Percentiles rank a stretch among this genome's conserved stretches.
These are phyloP conservation scores for Glaciozyma martinii DNA, from an alignment of 768 basidiomycete genomes.

Conservation along the genomic window DNA sequence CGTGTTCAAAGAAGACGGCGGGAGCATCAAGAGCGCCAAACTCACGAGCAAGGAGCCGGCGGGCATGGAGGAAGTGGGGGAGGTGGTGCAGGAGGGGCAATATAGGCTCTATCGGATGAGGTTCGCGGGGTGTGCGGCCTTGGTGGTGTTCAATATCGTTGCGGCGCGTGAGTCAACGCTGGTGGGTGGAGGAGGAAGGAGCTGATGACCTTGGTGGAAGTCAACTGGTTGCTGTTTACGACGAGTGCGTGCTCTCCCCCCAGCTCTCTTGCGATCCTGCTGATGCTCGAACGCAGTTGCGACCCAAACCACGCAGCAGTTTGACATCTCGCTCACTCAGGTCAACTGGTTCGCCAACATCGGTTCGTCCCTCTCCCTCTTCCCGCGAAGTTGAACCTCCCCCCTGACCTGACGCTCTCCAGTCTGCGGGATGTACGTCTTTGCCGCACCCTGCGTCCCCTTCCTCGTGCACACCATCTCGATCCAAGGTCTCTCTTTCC, in stretches of 20 bases:
- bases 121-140: not conserved
- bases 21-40: no score
- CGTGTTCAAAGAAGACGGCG: no score
- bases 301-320: not conserved
- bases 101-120: not conserved
- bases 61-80: no score
- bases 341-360: constrained; percentile 14
- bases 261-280: not conserved
- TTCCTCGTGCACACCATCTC: not conserved
- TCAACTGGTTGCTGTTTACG: constrained; percentile 2
- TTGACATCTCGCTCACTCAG: not conserved
- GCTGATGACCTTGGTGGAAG: not conserved
- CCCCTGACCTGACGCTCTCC: not conserved
- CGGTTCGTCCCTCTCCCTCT: not conserved
- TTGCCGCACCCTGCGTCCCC: not conserved
- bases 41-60: no score
- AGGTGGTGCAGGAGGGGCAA: not conserved
- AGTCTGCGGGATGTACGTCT: not conserved
- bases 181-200: not conserved
- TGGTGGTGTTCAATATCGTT: not conserved
- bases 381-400: not conserved
- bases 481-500: not conserved
- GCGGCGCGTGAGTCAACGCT: not conserved
- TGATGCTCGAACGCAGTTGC: not conserved
- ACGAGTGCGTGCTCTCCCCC: not conserved